A percentile compares a stretch with the other conserved stretches of the same genome.
Evolutionary conservation across 352 stramenopile species (phyloP).

Genomic region (Plasmopara halstedii): DNA sequence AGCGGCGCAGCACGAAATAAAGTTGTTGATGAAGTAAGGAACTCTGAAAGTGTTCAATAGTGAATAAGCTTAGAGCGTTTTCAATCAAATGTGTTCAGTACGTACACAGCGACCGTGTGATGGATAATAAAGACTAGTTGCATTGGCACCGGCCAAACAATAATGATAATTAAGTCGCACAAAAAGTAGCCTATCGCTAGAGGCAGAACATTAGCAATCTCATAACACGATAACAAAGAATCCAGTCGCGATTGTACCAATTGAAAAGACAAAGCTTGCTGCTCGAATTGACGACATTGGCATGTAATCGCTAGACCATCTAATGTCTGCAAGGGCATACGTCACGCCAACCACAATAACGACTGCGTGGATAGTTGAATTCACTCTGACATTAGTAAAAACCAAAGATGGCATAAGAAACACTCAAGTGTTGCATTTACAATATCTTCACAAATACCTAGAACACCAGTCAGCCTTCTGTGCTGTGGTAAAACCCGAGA

Average conservation of each 20-base stretch:
- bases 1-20: constrained; percentile 67
- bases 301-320: constrained; percentile 53
- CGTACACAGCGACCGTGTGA: constrained; percentile 76
- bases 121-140: constrained; percentile 73
- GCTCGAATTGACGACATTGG: constrained; percentile 66
- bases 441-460: constrained; percentile 22
- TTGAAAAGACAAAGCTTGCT: constrained; percentile 78
- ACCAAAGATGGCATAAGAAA: not conserved
- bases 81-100: constrained; percentile 2
- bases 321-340: constrained; percentile 56
- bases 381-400: constrained; percentile 35
- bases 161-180: constrained; percentile 74
- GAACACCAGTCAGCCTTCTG: constrained; percentile 81
- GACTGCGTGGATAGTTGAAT: constrained; percentile 71
- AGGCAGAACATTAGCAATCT: not conserved
- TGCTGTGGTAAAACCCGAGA: constrained; percentile 45
- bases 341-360: constrained; percentile 55
- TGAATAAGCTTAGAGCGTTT: not conserved
- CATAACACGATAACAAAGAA: constrained; percentile 1
- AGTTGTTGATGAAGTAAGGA: constrained; percentile 85
- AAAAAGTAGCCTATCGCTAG: constrained; percentile 75
- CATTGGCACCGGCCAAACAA: constrained; percentile 69
- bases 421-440: not conserved
- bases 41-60: constrained; percentile 24
- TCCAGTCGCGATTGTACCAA: constrained; percentile 26